Percentiles rank a stretch among this genome's conserved stretches.
phyloP scores from a whole-genome alignment of 352 stramenopile genomes.

The Phytophthora quininea region DNA sequence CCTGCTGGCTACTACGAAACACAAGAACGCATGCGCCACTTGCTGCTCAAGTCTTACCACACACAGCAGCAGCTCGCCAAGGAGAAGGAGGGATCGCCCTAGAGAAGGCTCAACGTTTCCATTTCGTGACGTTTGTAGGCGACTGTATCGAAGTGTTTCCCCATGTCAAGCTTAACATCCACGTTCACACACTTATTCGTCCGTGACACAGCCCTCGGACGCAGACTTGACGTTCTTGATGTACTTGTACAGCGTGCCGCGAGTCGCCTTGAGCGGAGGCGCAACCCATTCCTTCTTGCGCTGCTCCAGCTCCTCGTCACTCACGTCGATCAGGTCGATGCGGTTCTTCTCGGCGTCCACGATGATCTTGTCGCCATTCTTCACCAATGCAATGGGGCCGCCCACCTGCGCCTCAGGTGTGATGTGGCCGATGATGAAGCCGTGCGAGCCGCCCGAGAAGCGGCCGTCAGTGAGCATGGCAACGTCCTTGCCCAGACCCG shows the following conservation, averaged over 20 bases:
- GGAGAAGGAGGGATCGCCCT: conserved; percentile 44
- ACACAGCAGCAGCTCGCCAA: conserved; percentile 71
- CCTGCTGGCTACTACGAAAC: conserved; percentile 62
- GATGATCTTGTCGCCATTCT: conserved; percentile 96
- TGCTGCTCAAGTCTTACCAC: conserved; percentile 82
- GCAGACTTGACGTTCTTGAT: conserved; percentile 98
- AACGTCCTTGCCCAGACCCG: conserved; percentile 96
- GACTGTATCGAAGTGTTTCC: conserved; percentile 1
- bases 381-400: conserved; percentile 96
- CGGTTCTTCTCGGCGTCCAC: conserved; percentile 95
- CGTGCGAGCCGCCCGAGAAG: conserved; percentile 97
- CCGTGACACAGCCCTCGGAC: conserved; percentile 98
- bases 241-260: conserved; percentile 98
- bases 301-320: conserved; percentile 81
- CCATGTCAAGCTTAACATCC: too few relatives aligned
- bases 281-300: conserved; percentile 91
- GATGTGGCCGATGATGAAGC: conserved; percentile 99
- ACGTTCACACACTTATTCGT: conserved; percentile 80
- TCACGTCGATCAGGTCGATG: conserved; percentile 94
- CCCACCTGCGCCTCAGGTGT: conserved; percentile 99
- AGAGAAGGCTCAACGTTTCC: background rate
- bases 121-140: conserved; percentile 1
- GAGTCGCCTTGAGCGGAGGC: conserved; percentile 92
- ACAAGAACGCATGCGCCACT: conserved; percentile 77
- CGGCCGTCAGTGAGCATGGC: conserved; percentile 97